phyloP scores from a whole-genome alignment of 805 yeast genomes.

The Saccharomycopsis microspora region DNA sequence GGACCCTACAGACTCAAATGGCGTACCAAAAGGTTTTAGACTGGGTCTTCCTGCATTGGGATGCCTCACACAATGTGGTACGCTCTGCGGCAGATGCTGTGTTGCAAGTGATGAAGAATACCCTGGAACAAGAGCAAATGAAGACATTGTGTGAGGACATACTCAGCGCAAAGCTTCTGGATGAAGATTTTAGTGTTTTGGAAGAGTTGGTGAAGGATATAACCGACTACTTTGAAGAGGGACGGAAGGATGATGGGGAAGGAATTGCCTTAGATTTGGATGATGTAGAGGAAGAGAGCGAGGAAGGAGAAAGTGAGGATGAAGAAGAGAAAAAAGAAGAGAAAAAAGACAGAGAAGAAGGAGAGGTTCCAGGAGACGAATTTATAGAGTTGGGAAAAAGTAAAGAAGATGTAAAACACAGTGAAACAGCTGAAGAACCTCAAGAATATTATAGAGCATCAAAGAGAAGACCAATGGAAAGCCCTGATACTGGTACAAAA shows the following conservation, averaged over 20 bases:
- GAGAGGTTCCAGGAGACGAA: conserved; percentile 18
- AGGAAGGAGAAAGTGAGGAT: conserved; percentile 23
- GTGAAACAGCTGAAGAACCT: conserved; percentile 24
- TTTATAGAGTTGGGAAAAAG: no score
- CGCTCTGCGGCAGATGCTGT: conserved; percentile 62
- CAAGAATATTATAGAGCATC: conserved; percentile 10
- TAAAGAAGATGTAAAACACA: conserved; percentile 29
- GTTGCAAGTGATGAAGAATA: conserved; percentile 42
- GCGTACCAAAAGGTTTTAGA: conserved; percentile 31
- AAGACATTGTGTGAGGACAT: no score
- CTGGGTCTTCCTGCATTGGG: conserved; percentile 24
- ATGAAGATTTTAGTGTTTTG: conserved; percentile 20
- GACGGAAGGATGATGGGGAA: conserved; percentile 20
- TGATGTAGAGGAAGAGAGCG: conserved; percentile 31
- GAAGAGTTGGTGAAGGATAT: conserved; percentile 33
- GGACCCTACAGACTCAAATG: conserved; percentile 37
- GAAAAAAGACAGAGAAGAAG: conserved; percentile 22
- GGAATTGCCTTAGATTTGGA: conserved; percentile 24
- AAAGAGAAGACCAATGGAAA: no score
- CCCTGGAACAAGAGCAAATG: no score
- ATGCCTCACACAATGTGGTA: conserved; percentile 50
- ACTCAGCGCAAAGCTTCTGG: not conserved
- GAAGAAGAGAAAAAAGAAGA: conserved; percentile 19
- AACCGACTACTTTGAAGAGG: conserved; percentile 34
- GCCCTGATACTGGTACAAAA: no score